A percentile compares a stretch with the other conserved stretches of the same genome.
phyloP scores from a whole-genome alignment of 345 rosid genomes.

The Angophora floribunda region DNA sequence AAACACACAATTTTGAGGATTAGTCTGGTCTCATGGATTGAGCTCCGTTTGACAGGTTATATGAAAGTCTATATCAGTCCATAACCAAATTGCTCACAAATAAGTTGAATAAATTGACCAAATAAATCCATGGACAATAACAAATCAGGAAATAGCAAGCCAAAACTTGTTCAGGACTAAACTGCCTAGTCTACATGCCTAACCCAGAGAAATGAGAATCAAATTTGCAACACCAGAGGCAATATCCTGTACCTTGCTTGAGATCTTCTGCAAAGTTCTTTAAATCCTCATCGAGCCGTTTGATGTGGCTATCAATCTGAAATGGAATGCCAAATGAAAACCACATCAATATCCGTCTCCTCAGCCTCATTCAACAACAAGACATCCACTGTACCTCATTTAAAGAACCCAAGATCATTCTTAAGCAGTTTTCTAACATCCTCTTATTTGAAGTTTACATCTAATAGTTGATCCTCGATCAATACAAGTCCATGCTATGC shows the following conservation, averaged over 20 bases:
- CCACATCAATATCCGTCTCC: background rate
- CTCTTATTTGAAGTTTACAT: background rate
- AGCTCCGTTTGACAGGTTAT: background rate
- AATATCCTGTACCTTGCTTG: conserved; percentile 56
- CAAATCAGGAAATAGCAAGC: background rate
- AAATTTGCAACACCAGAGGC: background rate
- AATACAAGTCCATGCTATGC: background rate
- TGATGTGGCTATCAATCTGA: conserved; percentile 91
- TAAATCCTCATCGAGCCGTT: conserved; percentile 91
- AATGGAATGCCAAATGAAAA: conserved; percentile 2
- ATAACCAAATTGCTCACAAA: background rate
- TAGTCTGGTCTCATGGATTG: background rate
- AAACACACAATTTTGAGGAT: background rate
- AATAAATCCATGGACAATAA: background rate
- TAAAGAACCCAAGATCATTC: background rate
- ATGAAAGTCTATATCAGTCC: background rate
- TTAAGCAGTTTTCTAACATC: background rate
- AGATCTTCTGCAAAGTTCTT: conserved; percentile 89
- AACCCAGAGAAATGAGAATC: background rate
- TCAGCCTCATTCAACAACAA: background rate
- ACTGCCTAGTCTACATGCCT: background rate
- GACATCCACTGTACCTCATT: background rate
- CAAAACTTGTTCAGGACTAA: background rate
- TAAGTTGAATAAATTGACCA: background rate
- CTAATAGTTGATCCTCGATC: background rate